Conservation (phyloP, 352 stramenopile genomes). For the Globisporangium camurandrum region DNA sequence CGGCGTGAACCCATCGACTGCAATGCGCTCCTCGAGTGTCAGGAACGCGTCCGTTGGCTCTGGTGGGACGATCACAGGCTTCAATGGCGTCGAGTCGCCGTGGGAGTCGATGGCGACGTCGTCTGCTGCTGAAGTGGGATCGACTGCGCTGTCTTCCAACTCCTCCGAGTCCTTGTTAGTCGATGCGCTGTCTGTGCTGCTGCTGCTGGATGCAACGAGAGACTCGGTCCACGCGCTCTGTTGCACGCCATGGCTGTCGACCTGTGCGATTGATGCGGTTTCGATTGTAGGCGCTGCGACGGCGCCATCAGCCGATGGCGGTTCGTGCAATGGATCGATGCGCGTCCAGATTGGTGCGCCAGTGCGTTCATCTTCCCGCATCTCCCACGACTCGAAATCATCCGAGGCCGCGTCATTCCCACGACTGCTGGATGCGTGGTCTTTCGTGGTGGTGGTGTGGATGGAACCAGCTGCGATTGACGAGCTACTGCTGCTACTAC, state of each 20-base stretch:
- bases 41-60: conserved; percentile 43
- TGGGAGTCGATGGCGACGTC: not conserved
- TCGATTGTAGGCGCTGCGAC: not conserved
- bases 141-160: not conserved
- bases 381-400: conserved; percentile 5
- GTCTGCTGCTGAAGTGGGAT: not conserved
- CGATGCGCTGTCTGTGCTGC: not conserved
- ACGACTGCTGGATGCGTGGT: not conserved
- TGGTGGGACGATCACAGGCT: not conserved
- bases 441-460: not conserved
- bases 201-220: not conserved
- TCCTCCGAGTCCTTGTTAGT: not conserved
- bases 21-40: conserved; percentile 40
- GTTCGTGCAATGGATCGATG: not conserved
- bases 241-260: too few relatives aligned
- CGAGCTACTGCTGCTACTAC: not conserved
- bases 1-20: conserved; percentile 29
- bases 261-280: not conserved
- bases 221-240: too few relatives aligned
- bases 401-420: not conserved
- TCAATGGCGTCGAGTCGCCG: not conserved
- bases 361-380: conserved; percentile 1
- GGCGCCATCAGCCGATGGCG: not conserved
- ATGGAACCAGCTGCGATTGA: not conserved
- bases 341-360: not conserved